Evolutionary conservation across 2,329 filamentous ascomycete species (phyloP), one percentile per base, ranked within the genome.

Genomic region (Colletotrichum falcatum): DNA sequence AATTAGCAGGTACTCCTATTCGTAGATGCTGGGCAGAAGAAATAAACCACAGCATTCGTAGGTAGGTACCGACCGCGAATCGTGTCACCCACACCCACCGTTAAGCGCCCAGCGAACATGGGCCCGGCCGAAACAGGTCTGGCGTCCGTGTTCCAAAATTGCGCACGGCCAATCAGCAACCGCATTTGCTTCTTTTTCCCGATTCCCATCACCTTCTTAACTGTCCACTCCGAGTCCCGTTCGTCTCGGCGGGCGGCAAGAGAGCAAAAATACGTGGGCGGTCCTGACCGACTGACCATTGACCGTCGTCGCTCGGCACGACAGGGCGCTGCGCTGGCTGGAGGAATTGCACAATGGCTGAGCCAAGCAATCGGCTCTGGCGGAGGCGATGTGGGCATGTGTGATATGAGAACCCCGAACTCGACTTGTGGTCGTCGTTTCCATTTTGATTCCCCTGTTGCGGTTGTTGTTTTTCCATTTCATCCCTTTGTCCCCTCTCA

Each of bases 81-180:
- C n/a, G n/a, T n/a, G n/a, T n/a, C n/a, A n/a, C n/a, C 12, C 8
- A 28, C 54, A 51, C 33, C 54, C n/a, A 56, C 66, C 60, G 51
- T 70, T 66, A 72, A 72, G 70, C 70, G 70, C 70, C 70, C 70
- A 58, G 56, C 59, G 49, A 62, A 35, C 58, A 66, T 65, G 56
- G 61, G 30, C 53, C 58, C 59, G 59, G 37, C 70, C 66, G 51
- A 56, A 66, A 70, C 37, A 26, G 66, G 66, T 39, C 56, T 72
- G 59, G 70, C 61, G 66, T 54, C 66, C 58, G 53, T 59, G 66
- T 55, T 66, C 66, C 70, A 70, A 62, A 65, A 63, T 70, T 61
- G 54, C 48, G 51, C 30, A 39, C 54, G 44, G 59, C 70, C 70
- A 72, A 23, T 70, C 61, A 72, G 51, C 48, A 26, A 30, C 46